Evolutionary conservation across 352 stramenopile genomes (phyloP).

Genomic region (Globisporangium acanthophoron): DNA sequence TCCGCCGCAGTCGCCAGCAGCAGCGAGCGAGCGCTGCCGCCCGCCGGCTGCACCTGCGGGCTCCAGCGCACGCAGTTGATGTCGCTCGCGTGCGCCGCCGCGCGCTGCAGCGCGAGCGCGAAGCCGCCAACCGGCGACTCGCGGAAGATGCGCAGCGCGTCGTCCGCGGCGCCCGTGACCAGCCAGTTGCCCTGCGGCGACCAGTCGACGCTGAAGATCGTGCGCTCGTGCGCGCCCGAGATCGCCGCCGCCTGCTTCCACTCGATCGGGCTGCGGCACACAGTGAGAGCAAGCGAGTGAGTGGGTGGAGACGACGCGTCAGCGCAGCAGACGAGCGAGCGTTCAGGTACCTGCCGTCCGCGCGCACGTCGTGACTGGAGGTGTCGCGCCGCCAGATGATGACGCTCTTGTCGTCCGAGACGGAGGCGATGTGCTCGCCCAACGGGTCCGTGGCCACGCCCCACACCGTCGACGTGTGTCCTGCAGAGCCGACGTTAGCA

Average conservation of each 20-base stretch:
- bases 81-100: slow-evolving; percentile 62
- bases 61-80: slow-evolving; percentile 83
- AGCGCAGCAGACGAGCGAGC: neutral
- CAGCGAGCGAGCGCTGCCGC: slow-evolving; percentile 25
- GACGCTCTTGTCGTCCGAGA: slow-evolving; percentile 91
- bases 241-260: slow-evolving; percentile 86
- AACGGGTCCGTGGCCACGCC: slow-evolving; percentile 74
- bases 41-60: slow-evolving; percentile 21
- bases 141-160: slow-evolving; percentile 88
- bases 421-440: slow-evolving; percentile 79
- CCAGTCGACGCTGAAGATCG: slow-evolving; percentile 94
- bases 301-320: too few species aligned
- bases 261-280: slow-evolving; percentile 36
- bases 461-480: slow-evolving; percentile 95
- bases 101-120: slow-evolving; percentile 55
- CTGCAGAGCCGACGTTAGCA: slow-evolving; percentile 6
- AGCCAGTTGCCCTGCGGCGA: slow-evolving; percentile 80
- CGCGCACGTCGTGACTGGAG: slow-evolving; percentile 40
- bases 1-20: slow-evolving; percentile 64
- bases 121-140: slow-evolving; percentile 35
- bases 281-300: neutral
- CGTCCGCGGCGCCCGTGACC: slow-evolving; percentile 88
- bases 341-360: slow-evolving; percentile 36
- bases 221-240: slow-evolving; percentile 79
- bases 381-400: slow-evolving; percentile 89